Percentiles rank a stretch among this genome's conserved stretches.
Conservation (phyloP, 1,139 yeast species). For the Sugiyamaella castrensis region DNA sequence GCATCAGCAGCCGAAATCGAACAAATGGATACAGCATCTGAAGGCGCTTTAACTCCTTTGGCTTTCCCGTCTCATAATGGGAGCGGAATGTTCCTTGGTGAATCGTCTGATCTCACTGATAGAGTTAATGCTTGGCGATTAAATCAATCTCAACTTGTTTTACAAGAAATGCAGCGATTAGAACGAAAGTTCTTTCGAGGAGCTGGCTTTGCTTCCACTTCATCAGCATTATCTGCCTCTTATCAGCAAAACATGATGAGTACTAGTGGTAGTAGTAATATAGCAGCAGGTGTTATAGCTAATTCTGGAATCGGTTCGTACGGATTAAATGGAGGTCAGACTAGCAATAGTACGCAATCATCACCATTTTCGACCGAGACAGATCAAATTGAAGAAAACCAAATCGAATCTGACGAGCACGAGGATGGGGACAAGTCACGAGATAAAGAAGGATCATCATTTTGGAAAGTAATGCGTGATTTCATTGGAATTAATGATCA, state of each 20-base stretch:
- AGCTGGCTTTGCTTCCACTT: neutral
- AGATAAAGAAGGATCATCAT: constrained; percentile 14
- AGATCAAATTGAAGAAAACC: neutral
- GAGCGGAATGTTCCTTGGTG: constrained; percentile 34
- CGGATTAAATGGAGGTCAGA: constrained; percentile 8
- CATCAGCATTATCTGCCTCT: neutral
- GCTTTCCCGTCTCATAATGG: constrained; percentile 40
- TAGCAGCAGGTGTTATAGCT: neutral
- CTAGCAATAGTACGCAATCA: neutral
- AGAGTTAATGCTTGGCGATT: constrained; percentile 42
- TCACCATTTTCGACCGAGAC: neutral
- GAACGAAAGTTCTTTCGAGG: constrained; percentile 24
- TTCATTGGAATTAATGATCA: constrained; percentile 35
- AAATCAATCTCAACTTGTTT: constrained; percentile 38
- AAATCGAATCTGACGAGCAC: neutral
- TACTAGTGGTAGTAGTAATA: neutral
- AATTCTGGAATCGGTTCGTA: constrained; percentile 13
- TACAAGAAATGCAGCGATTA: constrained; percentile 33
- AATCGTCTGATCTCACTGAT: constrained; percentile 32
- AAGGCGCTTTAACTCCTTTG: constrained; percentile 29
- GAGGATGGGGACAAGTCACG: constrained; percentile 7
- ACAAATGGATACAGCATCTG: constrained; percentile 1
- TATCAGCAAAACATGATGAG: neutral
- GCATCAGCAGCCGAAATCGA: constrained; percentile 2
- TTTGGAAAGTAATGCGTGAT: constrained; percentile 24